Percentiles rank a stretch among this genome's conserved stretches.
Conservation (phyloP, 140 eudicot genomes). For the Cichorium intybus region DNA sequence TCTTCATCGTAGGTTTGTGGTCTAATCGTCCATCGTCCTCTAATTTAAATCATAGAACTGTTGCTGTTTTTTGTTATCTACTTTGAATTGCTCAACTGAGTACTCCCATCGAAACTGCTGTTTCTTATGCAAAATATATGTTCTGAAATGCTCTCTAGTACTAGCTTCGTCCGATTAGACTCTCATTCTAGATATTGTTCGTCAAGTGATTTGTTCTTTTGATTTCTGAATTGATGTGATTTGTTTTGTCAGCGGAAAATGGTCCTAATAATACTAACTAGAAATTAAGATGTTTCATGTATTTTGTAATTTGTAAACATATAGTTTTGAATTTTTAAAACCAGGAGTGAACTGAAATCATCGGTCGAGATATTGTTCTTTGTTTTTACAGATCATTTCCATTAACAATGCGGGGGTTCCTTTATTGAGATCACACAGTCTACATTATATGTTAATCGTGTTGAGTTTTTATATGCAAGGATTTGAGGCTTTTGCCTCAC, state of each 20-base stretch:
- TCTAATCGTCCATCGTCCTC: not conserved
- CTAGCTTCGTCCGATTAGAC: not conserved
- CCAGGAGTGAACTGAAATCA: not conserved
- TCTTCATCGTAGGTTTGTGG: slow-evolving; percentile 15
- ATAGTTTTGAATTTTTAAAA: not conserved
- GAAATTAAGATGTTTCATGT: not conserved
- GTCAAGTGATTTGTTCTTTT: not conserved
- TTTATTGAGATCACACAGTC: not conserved
- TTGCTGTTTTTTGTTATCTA: not conserved
- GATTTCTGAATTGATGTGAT: not conserved
- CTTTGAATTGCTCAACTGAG: not conserved
- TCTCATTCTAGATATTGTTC: not conserved
- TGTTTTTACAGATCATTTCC: not conserved
- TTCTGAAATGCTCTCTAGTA: not conserved
- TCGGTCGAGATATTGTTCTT: too few species aligned
- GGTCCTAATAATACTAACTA: not conserved
- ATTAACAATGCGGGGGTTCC: not conserved
- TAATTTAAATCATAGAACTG: not conserved
- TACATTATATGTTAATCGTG: not conserved
- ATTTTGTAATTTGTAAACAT: not conserved
- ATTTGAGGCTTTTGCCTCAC: not conserved
- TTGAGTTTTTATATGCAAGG: not conserved
- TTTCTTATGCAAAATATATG: not conserved
- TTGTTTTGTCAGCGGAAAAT: not conserved
- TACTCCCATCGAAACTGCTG: not conserved